A percentile compares a stretch with the other conserved stretches of the same genome.
Evolutionary conservation across 1,284 basidiomycete species (phyloP).

Genomic region (Irpex sp.): DNA sequence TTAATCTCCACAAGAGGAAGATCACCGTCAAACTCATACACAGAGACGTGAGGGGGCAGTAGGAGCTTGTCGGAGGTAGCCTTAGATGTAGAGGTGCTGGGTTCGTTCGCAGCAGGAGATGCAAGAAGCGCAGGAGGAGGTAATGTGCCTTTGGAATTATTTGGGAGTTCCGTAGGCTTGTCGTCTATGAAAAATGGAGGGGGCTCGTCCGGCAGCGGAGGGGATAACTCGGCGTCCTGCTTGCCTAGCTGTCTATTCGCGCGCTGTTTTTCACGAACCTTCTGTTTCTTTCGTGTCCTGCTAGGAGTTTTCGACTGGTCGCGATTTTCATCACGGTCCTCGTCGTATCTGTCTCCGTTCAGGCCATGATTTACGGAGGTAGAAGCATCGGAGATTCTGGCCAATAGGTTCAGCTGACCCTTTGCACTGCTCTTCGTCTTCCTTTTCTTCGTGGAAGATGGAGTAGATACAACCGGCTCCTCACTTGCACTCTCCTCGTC

Average conservation of each 20-base stretch:
- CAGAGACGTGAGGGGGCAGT: slow-evolving; percentile 60
- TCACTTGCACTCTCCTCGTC: neutral
- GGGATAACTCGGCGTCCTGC: neutral
- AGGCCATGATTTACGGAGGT: neutral
- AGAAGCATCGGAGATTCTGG: neutral
- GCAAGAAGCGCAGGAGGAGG: neutral
- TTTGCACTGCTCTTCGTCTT: slow-evolving; percentile 1
- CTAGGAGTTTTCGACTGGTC: neutral
- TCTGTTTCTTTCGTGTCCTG: neutral
- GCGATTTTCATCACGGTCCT: neutral
- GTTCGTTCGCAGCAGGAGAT: neutral
- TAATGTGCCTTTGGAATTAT: slow-evolving; percentile 20
- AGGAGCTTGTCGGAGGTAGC: slow-evolving; percentile 28
- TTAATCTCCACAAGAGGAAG: slow-evolving; percentile 41
- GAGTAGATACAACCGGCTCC: neutral
- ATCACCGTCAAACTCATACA: slow-evolving; percentile 35
- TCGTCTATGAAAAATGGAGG: slow-evolving; percentile 51
- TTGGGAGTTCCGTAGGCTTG: slow-evolving; percentile 30
- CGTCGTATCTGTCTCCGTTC: neutral
- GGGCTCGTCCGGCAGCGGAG: neutral
- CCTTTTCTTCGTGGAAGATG: neutral
- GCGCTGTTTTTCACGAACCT: neutral
- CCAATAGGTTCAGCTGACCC: neutral
- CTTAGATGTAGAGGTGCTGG: neutral
- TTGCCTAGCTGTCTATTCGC: neutral